phyloP scores from a whole-genome alignment of 371 early-diverging fungal genomes.

The Mucor piriformis region DNA sequence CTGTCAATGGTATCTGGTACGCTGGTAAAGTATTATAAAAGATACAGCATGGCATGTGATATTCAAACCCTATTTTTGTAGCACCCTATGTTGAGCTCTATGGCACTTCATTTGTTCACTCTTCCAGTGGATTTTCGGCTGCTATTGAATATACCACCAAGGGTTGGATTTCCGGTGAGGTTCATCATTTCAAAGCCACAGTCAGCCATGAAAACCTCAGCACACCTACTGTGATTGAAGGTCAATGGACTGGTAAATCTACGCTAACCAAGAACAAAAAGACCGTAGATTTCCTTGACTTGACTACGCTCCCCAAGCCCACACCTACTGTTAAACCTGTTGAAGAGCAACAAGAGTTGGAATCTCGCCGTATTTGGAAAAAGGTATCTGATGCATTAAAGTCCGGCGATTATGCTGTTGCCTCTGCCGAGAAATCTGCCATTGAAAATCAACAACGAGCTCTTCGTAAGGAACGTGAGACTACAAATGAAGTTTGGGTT shows the following conservation, averaged over 20 bases:
- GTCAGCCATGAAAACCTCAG: constrained; percentile 45
- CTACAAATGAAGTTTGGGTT: constrained; percentile 60
- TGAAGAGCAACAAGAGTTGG: constrained; percentile 63
- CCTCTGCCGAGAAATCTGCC: constrained; percentile 68
- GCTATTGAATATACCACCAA: constrained; percentile 76
- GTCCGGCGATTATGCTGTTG: constrained; percentile 66
- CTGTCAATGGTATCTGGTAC: constrained; percentile 79
- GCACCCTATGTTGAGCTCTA: constrained; percentile 80
- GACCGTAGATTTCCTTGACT: constrained; percentile 62
- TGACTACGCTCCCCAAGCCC: constrained; percentile 48
- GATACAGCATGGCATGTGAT: constrained; percentile 10
- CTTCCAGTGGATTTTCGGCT: constrained; percentile 64
- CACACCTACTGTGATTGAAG: constrained; percentile 53
- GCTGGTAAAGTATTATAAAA: constrained; percentile 67
- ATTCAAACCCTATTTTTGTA: constrained; percentile 5
- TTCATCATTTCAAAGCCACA: constrained; percentile 77
- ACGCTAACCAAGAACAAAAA: constrained; percentile 53
- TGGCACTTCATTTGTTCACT: constrained; percentile 71
- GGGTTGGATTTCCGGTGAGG: constrained; percentile 82
- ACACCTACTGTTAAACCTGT: constrained; percentile 53
- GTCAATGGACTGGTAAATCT: constrained; percentile 72
- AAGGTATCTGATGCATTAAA: constrained; percentile 71
- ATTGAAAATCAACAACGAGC: constrained; percentile 79
- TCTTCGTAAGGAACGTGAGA: constrained; percentile 67
- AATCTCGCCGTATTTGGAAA: constrained; percentile 78